Evolutionary conservation across 257 asterid genomes (phyloP).

Genomic region (Solanum gandarillasii): DNA sequence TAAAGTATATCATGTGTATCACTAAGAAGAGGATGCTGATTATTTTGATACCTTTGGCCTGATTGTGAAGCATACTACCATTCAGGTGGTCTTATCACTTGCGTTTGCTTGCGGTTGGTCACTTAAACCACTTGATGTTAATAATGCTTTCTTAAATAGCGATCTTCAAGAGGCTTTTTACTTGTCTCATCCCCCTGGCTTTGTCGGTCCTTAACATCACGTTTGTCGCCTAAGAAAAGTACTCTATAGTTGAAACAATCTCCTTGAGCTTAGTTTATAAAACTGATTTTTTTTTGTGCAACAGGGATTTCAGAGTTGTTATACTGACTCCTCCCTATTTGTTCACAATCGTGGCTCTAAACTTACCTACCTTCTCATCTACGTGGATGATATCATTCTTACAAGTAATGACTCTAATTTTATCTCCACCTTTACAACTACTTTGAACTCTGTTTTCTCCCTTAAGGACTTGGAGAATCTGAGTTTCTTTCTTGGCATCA

Average conservation of each 20-base stretch:
- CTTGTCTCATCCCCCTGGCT: neutral
- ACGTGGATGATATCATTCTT: neutral
- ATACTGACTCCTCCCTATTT: neutral
- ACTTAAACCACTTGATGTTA: neutral
- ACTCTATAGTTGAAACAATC: neutral
- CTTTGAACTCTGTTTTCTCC: neutral
- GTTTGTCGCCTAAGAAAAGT: neutral
- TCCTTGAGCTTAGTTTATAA: neutral
- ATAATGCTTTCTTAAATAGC: neutral
- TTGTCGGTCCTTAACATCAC: neutral
- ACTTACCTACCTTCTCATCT: neutral
- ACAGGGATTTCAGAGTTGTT: neutral
- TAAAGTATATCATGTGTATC: neutral
- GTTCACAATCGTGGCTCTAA: neutral
- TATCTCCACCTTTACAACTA: neutral
- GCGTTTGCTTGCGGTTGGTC: neutral
- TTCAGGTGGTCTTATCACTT: neutral
- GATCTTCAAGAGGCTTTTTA: neutral
- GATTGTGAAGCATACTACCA: neutral
- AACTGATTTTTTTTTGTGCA: neutral
- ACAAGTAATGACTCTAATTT: neutral
- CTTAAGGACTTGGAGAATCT: neutral
- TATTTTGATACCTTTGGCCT: neutral
- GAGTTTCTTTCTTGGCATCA: neutral
- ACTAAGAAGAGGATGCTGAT: neutral